Evolutionary conservation across 257 asterid species (phyloP), one percentile per base, ranked within the genome.

Genomic region (Penstemon barbatus): DNA sequence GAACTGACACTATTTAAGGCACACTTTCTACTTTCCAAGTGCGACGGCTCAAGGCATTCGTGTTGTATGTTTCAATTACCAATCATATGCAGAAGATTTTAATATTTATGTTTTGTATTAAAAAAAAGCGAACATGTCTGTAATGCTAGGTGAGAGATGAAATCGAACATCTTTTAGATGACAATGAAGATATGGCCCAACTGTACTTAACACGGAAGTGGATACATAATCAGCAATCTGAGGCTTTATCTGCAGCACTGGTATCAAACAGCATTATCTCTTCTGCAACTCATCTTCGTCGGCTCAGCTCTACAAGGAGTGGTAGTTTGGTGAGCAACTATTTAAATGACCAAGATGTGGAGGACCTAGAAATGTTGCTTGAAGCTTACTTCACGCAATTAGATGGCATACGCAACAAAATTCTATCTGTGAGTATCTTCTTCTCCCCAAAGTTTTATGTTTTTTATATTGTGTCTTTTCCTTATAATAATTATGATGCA

Each of bases 341-440:
- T 77, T 75, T 65, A 6, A 78, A 89, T 73, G 90, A 82, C 68
- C 59, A 83, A 65, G 96, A 94, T 72, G 99, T 94, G 63, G 99
- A 94, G 80, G 99, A 94, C 80, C 81, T 94, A 8, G 99, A 94
- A 71, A 94, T 94, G 99, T 78, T 94, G 87, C 97, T 94, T 3
- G 99, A 94, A 79, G 98, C 99, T 71, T 94, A 94, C 78, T 94
- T 94, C 85, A 82, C 86, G 90, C 99, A 94, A 79, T 72, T 94
- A 80, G 99, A 91, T 78, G 98, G 98, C 65, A 94, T 90, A 56
- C 98, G 98, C 49, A 94, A 94, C 85, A 94, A 94, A 79, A 94
- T 94, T 74, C 79, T 94, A 5, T 94, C 98, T n/a, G 99, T 91
- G 64, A 87, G 97, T 82, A 53, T 43, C 45, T 68, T 43, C 45